A percentile compares a stretch with the other conserved stretches of the same genome.
Evolutionary conservation across 2,329 filamentous ascomycete genomes (phyloP).

Genomic region (Fusarium bactridioides): DNA sequence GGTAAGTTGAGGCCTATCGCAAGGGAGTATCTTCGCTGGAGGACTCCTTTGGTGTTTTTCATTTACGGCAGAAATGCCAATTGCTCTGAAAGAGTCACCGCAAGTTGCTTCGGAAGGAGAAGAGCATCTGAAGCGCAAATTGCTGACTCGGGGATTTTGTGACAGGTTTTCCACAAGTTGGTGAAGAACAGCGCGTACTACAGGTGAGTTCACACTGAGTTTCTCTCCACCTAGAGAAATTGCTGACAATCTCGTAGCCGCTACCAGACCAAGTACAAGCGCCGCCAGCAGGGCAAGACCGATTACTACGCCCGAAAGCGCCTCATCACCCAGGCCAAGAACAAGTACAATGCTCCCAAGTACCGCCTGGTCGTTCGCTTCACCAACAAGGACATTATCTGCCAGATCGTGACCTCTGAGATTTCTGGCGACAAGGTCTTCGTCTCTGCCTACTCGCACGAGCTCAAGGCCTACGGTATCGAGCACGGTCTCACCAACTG

Average conservation of each 20-base stretch:
- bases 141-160: slow-evolving; percentile 87
- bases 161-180: slow-evolving; percentile 88
- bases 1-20: slow-evolving; percentile 66
- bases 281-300: slow-evolving; percentile 95
- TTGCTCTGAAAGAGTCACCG: slow-evolving; percentile 74
- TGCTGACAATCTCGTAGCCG: slow-evolving; percentile 66
- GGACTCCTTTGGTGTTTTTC: slow-evolving; percentile 37
- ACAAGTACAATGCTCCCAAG: slow-evolving; percentile 99
- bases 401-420: slow-evolving; percentile 96
- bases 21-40: slow-evolving; percentile 23
- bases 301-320: slow-evolving; percentile 99
- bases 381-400: slow-evolving; percentile 99
- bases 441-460: slow-evolving; percentile 90
- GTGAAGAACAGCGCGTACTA: slow-evolving; percentile 99
- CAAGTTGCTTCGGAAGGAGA: slow-evolving; percentile 96
- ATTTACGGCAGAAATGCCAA: slow-evolving; percentile 55
- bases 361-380: slow-evolving; percentile 99
- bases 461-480: slow-evolving; percentile 97
- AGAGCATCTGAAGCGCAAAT: slow-evolving; percentile 94
- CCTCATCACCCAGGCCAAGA: slow-evolving; percentile 99
- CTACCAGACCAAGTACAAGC: slow-evolving; percentile 99
- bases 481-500: slow-evolving; percentile 99
- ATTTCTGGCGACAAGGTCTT: slow-evolving; percentile 98
- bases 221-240: not conserved
- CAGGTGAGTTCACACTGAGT: slow-evolving; percentile 70